These are phyloP conservation scores for Filobasidium wieringae DNA, from an alignment of 768 basidiomycete genomes.

Conservation along the genomic window DNA sequence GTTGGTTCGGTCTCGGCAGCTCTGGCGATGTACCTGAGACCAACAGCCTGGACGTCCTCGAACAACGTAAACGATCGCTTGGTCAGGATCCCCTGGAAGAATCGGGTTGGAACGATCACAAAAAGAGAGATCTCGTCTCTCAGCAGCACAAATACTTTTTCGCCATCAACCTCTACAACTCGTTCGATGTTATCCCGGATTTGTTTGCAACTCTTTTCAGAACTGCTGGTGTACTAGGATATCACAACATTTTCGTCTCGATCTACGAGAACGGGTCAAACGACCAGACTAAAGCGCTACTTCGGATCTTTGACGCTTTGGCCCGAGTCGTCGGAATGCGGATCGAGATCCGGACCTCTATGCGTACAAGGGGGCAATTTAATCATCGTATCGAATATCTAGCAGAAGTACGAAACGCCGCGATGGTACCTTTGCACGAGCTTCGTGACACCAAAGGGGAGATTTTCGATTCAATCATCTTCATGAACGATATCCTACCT, in stretches of 20 bases:
- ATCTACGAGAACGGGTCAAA: slow-evolving; percentile 99
- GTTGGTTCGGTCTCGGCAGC: slow-evolving; percentile 21
- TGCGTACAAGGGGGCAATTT: slow-evolving; percentile 86
- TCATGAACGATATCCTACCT: slow-evolving; percentile 99
- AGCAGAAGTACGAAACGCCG: slow-evolving; percentile 98
- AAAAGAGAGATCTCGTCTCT: slow-evolving; percentile 23
- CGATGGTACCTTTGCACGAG: slow-evolving; percentile 89
- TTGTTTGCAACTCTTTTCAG: slow-evolving; percentile 93
- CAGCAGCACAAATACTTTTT: slow-evolving; percentile 95
- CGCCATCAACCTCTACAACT: slow-evolving; percentile 98
- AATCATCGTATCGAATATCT: slow-evolving; percentile 99
- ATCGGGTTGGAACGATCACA: slow-evolving; percentile 2
- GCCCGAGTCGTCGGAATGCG: slow-evolving; percentile 81
- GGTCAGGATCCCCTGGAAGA: background rate
- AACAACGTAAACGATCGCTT: background rate
- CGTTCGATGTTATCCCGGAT: slow-evolving; percentile 96
- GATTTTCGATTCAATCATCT: slow-evolving; percentile 89
- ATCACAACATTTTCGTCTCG: slow-evolving; percentile 94
- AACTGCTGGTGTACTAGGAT: slow-evolving; percentile 78
- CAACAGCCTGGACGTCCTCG: background rate
- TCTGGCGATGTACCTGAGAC: slow-evolving; percentile 14
- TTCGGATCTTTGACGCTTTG: slow-evolving; percentile 88
- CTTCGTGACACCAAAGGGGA: slow-evolving; percentile 82
- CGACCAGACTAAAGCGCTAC: slow-evolving; percentile 94
- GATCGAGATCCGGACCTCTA: slow-evolving; percentile 81